Base-by-base conservation (phyloP, 805 yeast species). In the Metschnikowia borealis region DNA sequence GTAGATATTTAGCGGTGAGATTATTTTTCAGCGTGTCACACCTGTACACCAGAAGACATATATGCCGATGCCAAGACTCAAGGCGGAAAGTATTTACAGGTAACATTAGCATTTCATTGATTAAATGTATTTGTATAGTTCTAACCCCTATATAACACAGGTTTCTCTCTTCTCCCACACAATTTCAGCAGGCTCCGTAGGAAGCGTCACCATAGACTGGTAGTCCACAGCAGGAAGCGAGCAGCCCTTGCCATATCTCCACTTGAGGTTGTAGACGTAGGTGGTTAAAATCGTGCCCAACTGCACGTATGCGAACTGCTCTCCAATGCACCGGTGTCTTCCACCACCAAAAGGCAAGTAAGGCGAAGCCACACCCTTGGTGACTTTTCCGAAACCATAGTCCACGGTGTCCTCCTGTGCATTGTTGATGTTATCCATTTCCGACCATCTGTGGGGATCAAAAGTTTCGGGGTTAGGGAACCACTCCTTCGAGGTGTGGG, bases 301-400 rank as follows among this genome's bases (percentile, higher is more conserved):
- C 77, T 94, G 99, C 58, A 85, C 83, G 69, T 84, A 89, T 23
- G 99, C 99, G 73, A 94, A 94, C 68, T 92, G 98, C 73, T 94
- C 99, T 67, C 99, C 99, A 64, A 94, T 92, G 74, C 99, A 94
- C 75, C 99, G 87, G 70, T 94, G 99, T 79, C 99, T 87, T 59
- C 99, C 99, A 70, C 98, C 99, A 61, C 99, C 99, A 64, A 94
- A 94, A 49, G 99, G 99, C 67, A 94, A 81, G 73, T 89, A 94
- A 52, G 98, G 96, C 39, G 97, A 89, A 31, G 88, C 76, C 47
- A 92, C 98, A 73, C 98, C 99, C 74, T 94, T 94, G 42, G 96
- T 84, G 56, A 94, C 88, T 53, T 89, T 87, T 66, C 97, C 97
- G 62, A 92, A 92, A n/a, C 98, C 98, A 67, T 91, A 92, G 70